These are phyloP conservation scores for Solanum clarkiae DNA, from an alignment of 257 asterid species.

Conservation along the genomic window DNA sequence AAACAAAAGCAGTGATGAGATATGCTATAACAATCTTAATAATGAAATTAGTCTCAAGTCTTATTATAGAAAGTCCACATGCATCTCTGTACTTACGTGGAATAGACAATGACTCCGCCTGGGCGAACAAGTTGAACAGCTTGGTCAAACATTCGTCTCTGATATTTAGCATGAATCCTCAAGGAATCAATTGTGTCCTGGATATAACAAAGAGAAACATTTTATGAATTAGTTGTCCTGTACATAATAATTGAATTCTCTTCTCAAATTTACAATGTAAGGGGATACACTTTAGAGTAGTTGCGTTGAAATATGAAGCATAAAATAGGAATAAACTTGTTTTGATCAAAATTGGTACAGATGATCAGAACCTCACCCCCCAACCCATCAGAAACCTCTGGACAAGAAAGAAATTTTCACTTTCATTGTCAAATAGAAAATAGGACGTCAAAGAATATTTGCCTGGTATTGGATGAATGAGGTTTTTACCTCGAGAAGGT, in stretches of 20 bases:
- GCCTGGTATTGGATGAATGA: not conserved
- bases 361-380: not conserved
- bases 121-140: slow-evolving; percentile 98
- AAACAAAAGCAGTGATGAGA: not conserved
- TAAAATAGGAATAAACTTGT: not conserved
- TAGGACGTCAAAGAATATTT: not conserved
- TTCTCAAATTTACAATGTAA: not conserved
- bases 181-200: slow-evolving; percentile 80
- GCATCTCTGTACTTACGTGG: slow-evolving; percentile 55
- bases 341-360: not conserved
- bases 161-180: slow-evolving; percentile 76
- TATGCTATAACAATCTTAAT: not conserved
- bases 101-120: slow-evolving; percentile 89
- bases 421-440: not conserved
- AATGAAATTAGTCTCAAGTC: not conserved
- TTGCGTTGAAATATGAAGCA: not conserved
- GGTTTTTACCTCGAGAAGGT: not conserved
- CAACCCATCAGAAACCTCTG: not conserved
- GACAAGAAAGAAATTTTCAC: not conserved
- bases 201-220: slow-evolving; percentile 4
- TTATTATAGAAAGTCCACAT: not conserved
- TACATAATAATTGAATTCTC: not conserved
- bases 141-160: slow-evolving; percentile 88
- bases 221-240: not conserved
- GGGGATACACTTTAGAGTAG: not conserved